A percentile compares a stretch with the other conserved stretches of the same genome.
phyloP scores from a whole-genome alignment of 2,329 filamentous ascomycete genomes.

The Colletotrichum sojae region DNA sequence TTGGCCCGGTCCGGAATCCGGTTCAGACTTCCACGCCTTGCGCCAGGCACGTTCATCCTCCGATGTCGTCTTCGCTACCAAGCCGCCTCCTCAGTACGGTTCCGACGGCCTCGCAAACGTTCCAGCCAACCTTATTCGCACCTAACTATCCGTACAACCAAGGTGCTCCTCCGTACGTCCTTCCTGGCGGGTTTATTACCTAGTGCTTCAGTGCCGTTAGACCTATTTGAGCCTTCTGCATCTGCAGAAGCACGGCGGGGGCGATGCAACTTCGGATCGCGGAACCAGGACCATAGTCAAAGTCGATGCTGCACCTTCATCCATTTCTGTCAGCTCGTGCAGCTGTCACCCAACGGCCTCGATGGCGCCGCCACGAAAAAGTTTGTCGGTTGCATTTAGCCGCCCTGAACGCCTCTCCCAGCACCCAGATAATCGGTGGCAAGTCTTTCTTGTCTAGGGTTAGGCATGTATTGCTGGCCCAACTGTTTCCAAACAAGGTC shows the following conservation, averaged over 20 bases:
- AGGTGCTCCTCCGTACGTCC: not conserved
- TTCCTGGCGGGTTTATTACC: not conserved
- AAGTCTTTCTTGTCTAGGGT: too few species aligned
- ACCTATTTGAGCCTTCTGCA: slow-evolving; percentile 25
- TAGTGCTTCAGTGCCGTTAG: slow-evolving; percentile 8
- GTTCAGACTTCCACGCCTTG: not conserved
- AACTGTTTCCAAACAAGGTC: too few species aligned
- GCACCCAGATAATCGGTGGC: too few species aligned
- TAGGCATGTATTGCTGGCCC: too few species aligned
- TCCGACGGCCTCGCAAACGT: not conserved
- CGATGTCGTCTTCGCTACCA: not conserved
- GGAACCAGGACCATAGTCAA: slow-evolving; percentile 8
- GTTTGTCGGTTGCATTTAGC: not conserved
- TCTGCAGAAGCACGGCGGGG: slow-evolving; percentile 18
- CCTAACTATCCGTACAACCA: not conserved
- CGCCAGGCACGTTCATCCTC: not conserved
- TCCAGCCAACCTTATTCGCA: slow-evolving; percentile 6
- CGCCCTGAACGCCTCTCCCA: too few species aligned
- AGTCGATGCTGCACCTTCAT: slow-evolving; percentile 27
- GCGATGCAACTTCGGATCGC: slow-evolving; percentile 33
- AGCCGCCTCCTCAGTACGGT: not conserved
- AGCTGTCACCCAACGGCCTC: slow-evolving; percentile 12
- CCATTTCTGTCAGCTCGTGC: slow-evolving; percentile 27
- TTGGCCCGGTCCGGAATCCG: slow-evolving; percentile 7
- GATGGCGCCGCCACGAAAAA: not conserved